phyloP scores from a whole-genome alignment of 1,139 yeast species.

The Magnusiomyces suaveolens region DNA sequence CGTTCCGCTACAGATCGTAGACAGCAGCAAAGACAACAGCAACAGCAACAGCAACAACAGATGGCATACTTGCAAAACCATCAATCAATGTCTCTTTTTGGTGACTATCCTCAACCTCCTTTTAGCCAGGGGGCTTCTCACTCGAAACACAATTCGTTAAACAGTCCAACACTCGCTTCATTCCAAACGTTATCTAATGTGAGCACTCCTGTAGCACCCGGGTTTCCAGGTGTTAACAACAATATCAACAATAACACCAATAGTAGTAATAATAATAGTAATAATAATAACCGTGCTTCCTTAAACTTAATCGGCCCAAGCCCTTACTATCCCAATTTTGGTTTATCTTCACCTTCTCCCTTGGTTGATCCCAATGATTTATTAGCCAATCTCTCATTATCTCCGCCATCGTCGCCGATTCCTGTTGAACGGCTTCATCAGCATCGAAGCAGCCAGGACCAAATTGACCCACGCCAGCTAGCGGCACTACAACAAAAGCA shows the following conservation, averaged over 20 bases:
- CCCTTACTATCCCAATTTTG: not conserved
- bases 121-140: not conserved
- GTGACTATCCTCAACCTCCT: not conserved
- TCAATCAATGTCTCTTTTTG: slow-evolving; percentile 3
- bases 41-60: slow-evolving; percentile 5
- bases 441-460: not conserved
- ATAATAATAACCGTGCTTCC: too few relatives aligned
- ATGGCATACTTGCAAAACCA: slow-evolving; percentile 13
- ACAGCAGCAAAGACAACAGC: slow-evolving; percentile 22
- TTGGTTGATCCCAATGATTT: slow-evolving; percentile 30
- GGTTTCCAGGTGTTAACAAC: not conserved
- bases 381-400: slow-evolving; percentile 5
- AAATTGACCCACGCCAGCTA: slow-evolving; percentile 18
- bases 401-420: slow-evolving; percentile 9
- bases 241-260: too few relatives aligned
- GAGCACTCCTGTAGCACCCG: not conserved
- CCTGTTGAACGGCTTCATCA: not conserved
- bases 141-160: not conserved
- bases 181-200: not conserved
- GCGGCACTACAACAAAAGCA: slow-evolving; percentile 33
- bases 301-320: not conserved
- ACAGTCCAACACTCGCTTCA: not conserved
- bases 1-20: slow-evolving; percentile 29
- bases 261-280: too few relatives aligned
- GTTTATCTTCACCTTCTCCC: slow-evolving; percentile 3